These are phyloP conservation scores for Camelina laxa DNA, from an alignment of 345 rosid genomes.

Conservation along the genomic window DNA sequence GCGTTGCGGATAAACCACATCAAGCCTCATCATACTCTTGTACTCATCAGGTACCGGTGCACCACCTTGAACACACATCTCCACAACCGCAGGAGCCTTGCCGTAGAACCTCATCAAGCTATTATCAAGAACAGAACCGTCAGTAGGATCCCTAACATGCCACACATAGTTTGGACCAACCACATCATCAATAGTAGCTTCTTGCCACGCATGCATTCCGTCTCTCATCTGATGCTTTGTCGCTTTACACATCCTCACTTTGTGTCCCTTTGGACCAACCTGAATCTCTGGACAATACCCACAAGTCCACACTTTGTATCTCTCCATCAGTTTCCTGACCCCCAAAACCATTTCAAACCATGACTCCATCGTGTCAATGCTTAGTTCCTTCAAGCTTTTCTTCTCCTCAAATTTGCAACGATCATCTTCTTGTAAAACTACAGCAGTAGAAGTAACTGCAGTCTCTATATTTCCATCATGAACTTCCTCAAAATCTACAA, in stretches of 20 bases:
- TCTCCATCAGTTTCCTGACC: constrained; percentile 62
- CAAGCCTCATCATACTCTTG: constrained; percentile 85
- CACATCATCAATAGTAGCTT: constrained; percentile 76
- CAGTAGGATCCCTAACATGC: constrained; percentile 64
- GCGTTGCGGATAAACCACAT: constrained; percentile 75
- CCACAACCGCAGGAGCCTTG: constrained; percentile 86
- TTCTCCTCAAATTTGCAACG: constrained; percentile 13
- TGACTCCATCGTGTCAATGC: constrained; percentile 57
- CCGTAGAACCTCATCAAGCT: constrained; percentile 78
- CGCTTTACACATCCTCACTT: constrained; percentile 84
- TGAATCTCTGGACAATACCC: constrained; percentile 89
- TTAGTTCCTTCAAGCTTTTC: constrained; percentile 49
- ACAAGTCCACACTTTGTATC: constrained; percentile 74
- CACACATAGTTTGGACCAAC: constrained; percentile 82
- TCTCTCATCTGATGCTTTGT: constrained; percentile 79
- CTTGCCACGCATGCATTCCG: constrained; percentile 93
- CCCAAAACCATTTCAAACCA: constrained; percentile 81
- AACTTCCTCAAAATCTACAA: constrained; percentile 74
- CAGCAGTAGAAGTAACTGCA: neutral
- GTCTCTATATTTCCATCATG: constrained; percentile 28
- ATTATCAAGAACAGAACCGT: constrained; percentile 60
- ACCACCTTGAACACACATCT: constrained; percentile 77
- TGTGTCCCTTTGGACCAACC: constrained; percentile 93
- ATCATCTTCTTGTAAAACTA: constrained; percentile 22
- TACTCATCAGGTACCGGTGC: constrained; percentile 70